Evolutionary conservation across 163 green algal genomes (phyloP).

Genomic region (Chlamydomonas reinhardtii): DNA sequence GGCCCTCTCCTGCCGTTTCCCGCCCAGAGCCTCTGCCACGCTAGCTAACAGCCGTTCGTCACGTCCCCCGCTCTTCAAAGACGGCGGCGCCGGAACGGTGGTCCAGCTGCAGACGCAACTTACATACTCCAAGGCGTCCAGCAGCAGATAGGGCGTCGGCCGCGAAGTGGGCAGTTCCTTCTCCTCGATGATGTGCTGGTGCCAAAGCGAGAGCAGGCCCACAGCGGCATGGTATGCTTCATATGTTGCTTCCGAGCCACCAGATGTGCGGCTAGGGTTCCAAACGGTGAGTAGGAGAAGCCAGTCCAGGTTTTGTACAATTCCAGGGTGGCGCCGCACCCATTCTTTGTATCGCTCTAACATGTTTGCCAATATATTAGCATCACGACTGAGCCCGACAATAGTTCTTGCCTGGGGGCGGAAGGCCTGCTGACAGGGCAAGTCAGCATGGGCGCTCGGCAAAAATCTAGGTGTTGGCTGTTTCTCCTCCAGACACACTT

Average conservation of each 20-base stretch:
- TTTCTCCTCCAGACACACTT: too few species aligned
- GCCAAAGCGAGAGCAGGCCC: slow-evolving; percentile 56
- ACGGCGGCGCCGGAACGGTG: too few species aligned
- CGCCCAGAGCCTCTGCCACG: too few species aligned
- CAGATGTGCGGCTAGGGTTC: slow-evolving; percentile 39
- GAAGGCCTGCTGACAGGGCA: too few species aligned
- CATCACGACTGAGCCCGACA: too few species aligned
- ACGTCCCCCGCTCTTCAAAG: too few species aligned
- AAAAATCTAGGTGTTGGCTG: too few species aligned
- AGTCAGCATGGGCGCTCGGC: not conserved
- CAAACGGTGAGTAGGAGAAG: slow-evolving; percentile 50
- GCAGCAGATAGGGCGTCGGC: slow-evolving; percentile 38
- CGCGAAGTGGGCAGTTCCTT: slow-evolving; percentile 17
- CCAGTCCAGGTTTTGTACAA: slow-evolving; percentile 58
- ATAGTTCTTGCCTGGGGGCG: too few species aligned
- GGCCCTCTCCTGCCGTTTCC: too few species aligned
- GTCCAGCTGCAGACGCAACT: not conserved
- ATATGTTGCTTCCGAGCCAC: slow-evolving; percentile 49
- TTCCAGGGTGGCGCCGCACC: slow-evolving; percentile 50
- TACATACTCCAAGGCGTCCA: slow-evolving; percentile 59
- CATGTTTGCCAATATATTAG: not conserved
- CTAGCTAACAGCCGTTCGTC: too few species aligned
- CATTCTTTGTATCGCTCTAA: slow-evolving; percentile 52
- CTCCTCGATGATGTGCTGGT: slow-evolving; percentile 57
- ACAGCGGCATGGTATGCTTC: slow-evolving; percentile 55